These are phyloP conservation scores for Diophrys sp. DNA, from an alignment of 73 alveolate species.

Conservation along the genomic window DNA sequence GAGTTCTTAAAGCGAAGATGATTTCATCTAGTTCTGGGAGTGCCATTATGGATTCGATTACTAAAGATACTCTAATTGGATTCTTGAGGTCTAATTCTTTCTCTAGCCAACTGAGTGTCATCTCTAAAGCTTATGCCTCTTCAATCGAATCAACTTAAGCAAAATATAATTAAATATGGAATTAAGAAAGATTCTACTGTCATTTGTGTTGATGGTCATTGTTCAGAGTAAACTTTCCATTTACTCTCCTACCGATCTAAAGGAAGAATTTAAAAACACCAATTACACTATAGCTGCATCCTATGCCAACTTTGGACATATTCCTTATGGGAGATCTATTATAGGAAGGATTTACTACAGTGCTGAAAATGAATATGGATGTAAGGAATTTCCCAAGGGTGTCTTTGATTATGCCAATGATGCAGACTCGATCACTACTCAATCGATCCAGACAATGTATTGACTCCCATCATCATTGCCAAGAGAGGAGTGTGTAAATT, in stretches of 20 bases:
- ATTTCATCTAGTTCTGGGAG: constrained; percentile 48
- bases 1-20: constrained; percentile 37
- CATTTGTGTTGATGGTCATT: too few relatives aligned
- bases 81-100: neutral
- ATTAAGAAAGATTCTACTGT: too few relatives aligned
- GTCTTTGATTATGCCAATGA: constrained; percentile 30
- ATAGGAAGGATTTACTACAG: constrained; percentile 61
- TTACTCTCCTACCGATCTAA: neutral
- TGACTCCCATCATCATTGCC: constrained; percentile 54
- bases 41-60: constrained; percentile 50
- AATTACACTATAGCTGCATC: constrained; percentile 15
- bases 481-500: constrained; percentile 78
- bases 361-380: constrained; percentile 47
- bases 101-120: neutral
- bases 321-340: constrained; percentile 58
- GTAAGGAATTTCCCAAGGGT: constrained; percentile 21
- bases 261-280: neutral
- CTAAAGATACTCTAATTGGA: constrained; percentile 30
- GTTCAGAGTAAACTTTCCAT: neutral
- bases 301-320: constrained; percentile 54
- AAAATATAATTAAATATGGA: neutral
- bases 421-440: constrained; percentile 15
- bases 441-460: constrained; percentile 46
- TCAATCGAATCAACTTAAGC: neutral
- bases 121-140: neutral